Evolutionary conservation across 495 filamentous ascomycete genomes (phyloP).

Genomic region (Aspergillus baeticus): DNA sequence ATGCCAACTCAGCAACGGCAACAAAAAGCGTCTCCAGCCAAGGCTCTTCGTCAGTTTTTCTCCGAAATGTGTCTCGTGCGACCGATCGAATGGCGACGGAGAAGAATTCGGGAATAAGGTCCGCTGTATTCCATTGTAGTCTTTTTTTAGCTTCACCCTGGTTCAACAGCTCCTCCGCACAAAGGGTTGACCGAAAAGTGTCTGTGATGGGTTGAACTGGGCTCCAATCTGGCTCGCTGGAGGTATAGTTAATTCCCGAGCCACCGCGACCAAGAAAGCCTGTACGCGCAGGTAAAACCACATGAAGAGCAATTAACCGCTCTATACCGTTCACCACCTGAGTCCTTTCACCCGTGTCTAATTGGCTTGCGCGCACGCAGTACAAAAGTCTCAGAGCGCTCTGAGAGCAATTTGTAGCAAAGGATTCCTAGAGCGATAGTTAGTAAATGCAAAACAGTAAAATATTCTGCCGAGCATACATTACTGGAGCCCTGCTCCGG

Average conservation of each 20-base stretch:
- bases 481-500: slow-evolving; percentile 41
- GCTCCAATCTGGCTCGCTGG: slow-evolving; percentile 45
- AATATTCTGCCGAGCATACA: slow-evolving; percentile 20
- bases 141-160: slow-evolving; percentile 15
- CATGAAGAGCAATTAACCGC: slow-evolving; percentile 63
- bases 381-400: slow-evolving; percentile 39
- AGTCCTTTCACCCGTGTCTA: slow-evolving; percentile 39
- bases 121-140: slow-evolving; percentile 30
- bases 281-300: slow-evolving; percentile 65
- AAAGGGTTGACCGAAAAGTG: slow-evolving; percentile 39
- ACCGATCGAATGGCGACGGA: slow-evolving; percentile 55
- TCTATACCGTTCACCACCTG: slow-evolving; percentile 51
- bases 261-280: slow-evolving; percentile 49
- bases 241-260: slow-evolving; percentile 46
- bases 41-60: slow-evolving; percentile 54
- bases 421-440: slow-evolving; percentile 28
- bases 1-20: slow-evolving; percentile 47
- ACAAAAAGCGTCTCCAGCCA: slow-evolving; percentile 71
- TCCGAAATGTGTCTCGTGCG: slow-evolving; percentile 52
- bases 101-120: slow-evolving; percentile 46
- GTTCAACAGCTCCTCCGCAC: slow-evolving; percentile 16
- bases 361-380: slow-evolving; percentile 30
- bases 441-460: background rate
- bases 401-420: slow-evolving; percentile 39
- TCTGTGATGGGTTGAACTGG: slow-evolving; percentile 44